Conservation (phyloP, 495 filamentous ascomycete species). For the Xylaria telfairii region DNA sequence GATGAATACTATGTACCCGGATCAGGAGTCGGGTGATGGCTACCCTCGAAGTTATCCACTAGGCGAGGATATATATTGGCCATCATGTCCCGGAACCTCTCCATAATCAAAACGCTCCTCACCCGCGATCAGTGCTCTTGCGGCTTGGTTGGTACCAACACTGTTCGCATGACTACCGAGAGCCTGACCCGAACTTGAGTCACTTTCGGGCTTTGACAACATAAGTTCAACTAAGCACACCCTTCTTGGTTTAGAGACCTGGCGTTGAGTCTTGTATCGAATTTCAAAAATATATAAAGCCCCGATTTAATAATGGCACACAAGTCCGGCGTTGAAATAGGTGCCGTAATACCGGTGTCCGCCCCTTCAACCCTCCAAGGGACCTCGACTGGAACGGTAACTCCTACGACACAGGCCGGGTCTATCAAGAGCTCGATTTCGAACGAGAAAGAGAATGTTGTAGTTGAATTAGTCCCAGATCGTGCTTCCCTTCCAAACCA, state of each 20-base stretch:
- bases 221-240: neutral
- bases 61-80: neutral
- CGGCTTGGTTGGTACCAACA: neutral
- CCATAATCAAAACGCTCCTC: neutral
- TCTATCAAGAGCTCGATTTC: slow-evolving; percentile 27
- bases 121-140: neutral
- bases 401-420: slow-evolving; percentile 29
- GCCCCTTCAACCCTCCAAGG: slow-evolving; percentile 24
- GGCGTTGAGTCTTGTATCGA: neutral
- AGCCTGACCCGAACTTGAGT: neutral
- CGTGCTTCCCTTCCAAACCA: slow-evolving; percentile 36
- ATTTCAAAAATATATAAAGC: neutral
- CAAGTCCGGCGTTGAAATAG: neutral
- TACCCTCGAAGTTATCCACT: neutral
- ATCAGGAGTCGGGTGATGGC: neutral
- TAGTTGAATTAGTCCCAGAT: slow-evolving; percentile 29
- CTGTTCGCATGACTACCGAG: neutral
- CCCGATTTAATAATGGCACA: neutral
- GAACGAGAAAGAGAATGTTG: slow-evolving; percentile 32
- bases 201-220: neutral
- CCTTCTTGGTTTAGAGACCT: neutral
- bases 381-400: slow-evolving; percentile 33
- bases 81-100: neutral
- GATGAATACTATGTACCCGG: neutral
- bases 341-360: slow-evolving; percentile 27